Percentiles rank a stretch among this genome's conserved stretches.
These are phyloP conservation scores for Scolecobasidium constrictum DNA, from an alignment of 2,329 filamentous ascomycete species.

Conservation along the genomic window DNA sequence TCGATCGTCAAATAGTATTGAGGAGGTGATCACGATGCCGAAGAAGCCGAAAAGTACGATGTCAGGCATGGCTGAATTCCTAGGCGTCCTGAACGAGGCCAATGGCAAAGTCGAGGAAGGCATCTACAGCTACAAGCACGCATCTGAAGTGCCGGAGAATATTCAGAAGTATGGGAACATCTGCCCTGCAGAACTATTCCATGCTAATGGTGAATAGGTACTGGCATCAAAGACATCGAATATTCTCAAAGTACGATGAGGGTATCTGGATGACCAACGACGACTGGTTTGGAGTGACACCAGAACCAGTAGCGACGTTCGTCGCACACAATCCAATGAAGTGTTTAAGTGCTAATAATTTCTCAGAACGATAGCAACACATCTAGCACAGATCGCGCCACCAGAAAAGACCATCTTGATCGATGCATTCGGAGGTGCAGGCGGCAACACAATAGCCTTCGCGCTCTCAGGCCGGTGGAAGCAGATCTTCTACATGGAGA, in stretches of 20 bases:
- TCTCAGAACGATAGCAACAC: constrained; percentile 58
- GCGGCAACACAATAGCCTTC: constrained; percentile 93
- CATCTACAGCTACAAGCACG: constrained; percentile 64
- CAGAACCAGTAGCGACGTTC: constrained; percentile 79
- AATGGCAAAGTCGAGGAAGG: constrained; percentile 30
- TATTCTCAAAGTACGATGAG: constrained; percentile 80
- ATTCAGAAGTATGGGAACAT: constrained; percentile 62
- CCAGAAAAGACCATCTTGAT: constrained; percentile 56
- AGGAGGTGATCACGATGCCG: no score
- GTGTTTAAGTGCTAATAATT: no score
- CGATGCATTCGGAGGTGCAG: constrained; percentile 83
- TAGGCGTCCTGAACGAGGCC: background rate
- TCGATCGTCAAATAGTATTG: no score
- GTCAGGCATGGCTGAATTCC: background rate
- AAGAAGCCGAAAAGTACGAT: background rate
- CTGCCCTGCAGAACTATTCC: background rate
- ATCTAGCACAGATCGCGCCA: constrained; percentile 50
- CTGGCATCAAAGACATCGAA: constrained; percentile 76
- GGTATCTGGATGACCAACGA: constrained; percentile 86
- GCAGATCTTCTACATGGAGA: constrained; percentile 80
- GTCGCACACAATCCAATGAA: constrained; percentile 19
- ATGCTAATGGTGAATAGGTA: constrained; percentile 48
- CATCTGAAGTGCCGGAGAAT: constrained; percentile 66
- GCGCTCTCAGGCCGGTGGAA: constrained; percentile 70
- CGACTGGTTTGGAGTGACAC: constrained; percentile 95